Conservation (phyloP, 1,284 basidiomycete species). For the Naganishia cerealis region DNA sequence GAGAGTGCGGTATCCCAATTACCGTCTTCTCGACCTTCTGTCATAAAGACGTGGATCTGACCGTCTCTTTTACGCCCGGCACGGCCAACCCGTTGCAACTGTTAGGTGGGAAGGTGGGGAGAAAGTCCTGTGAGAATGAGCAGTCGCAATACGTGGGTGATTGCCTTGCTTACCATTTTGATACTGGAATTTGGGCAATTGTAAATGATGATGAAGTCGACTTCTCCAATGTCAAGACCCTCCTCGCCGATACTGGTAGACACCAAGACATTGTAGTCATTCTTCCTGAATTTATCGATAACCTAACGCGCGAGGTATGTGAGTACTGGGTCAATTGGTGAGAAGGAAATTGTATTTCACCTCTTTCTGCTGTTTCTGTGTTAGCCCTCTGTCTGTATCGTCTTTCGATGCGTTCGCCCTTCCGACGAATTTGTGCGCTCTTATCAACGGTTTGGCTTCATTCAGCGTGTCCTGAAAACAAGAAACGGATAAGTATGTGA, state of each 20-base stretch:
- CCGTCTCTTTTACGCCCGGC: constrained; percentile 93
- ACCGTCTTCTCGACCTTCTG: constrained; percentile 83
- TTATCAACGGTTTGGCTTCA: constrained; percentile 69
- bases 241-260: constrained; percentile 98
- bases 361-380: constrained; percentile 86
- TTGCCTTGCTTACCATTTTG: constrained; percentile 70
- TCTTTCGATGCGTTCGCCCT: constrained; percentile 77
- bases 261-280: constrained; percentile 87
- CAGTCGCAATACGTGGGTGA: not conserved
- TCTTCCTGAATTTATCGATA: constrained; percentile 81
- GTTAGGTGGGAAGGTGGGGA: constrained; percentile 13
- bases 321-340: not conserved
- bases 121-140: not conserved
- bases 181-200: constrained; percentile 95
- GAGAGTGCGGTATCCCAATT: constrained; percentile 90
- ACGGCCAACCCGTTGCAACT: constrained; percentile 94
- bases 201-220: constrained; percentile 96
- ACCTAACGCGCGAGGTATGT: constrained; percentile 56
- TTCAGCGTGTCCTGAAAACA: constrained; percentile 62
- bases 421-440: constrained; percentile 82
- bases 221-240: constrained; percentile 97
- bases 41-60: constrained; percentile 85
- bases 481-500: not conserved
- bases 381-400: constrained; percentile 75
- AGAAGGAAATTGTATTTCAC: constrained; percentile 55